phyloP scores from a whole-genome alignment of 345 rosid genomes.

The Cardamine occulta region DNA sequence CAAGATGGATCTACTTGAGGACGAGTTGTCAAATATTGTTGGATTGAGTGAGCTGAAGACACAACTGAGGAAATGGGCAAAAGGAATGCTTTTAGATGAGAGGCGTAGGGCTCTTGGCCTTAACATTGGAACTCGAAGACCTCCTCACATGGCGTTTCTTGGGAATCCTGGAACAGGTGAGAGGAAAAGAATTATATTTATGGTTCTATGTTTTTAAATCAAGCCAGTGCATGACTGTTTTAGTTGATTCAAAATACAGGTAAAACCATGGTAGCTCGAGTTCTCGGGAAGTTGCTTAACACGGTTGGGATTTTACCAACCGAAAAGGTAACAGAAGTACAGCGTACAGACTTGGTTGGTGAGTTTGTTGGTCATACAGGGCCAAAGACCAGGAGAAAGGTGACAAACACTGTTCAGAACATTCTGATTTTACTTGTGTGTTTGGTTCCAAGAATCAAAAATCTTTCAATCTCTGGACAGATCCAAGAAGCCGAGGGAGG shows the following conservation, averaged over 20 bases:
- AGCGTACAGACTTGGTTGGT: slow-evolving; percentile 98
- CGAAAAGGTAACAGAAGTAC: slow-evolving; percentile 85
- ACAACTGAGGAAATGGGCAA: slow-evolving; percentile 95
- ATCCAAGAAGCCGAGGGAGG: slow-evolving; percentile 98
- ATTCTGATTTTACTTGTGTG: slow-evolving; percentile 2
- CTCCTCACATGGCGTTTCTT: slow-evolving; percentile 98
- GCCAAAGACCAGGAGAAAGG: slow-evolving; percentile 96
- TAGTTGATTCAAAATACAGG: slow-evolving; percentile 49
- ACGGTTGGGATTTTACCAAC: slow-evolving; percentile 93
- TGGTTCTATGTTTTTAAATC: background rate
- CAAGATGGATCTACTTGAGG: slow-evolving; percentile 92
- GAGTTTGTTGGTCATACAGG: slow-evolving; percentile 99
- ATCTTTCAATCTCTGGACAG: slow-evolving; percentile 48
- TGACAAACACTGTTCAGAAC: slow-evolving; percentile 25
- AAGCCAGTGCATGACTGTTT: slow-evolving; percentile 24
- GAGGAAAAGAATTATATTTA: background rate
- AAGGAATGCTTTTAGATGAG: slow-evolving; percentile 99
- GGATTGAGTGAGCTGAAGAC: slow-evolving; percentile 84
- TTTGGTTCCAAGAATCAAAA: slow-evolving; percentile 23
- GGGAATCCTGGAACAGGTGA: slow-evolving; percentile 99
- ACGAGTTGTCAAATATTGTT: slow-evolving; percentile 69
- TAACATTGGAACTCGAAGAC: slow-evolving; percentile 80
- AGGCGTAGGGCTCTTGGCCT: slow-evolving; percentile 88
- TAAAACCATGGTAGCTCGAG: slow-evolving; percentile 97
- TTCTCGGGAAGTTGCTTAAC: slow-evolving; percentile 88